Evolutionary conservation across 192 early-diverging fungal genomes (phyloP), one percentile per base, ranked within the genome.

Genomic region (Coemansia umbellata): DNA sequence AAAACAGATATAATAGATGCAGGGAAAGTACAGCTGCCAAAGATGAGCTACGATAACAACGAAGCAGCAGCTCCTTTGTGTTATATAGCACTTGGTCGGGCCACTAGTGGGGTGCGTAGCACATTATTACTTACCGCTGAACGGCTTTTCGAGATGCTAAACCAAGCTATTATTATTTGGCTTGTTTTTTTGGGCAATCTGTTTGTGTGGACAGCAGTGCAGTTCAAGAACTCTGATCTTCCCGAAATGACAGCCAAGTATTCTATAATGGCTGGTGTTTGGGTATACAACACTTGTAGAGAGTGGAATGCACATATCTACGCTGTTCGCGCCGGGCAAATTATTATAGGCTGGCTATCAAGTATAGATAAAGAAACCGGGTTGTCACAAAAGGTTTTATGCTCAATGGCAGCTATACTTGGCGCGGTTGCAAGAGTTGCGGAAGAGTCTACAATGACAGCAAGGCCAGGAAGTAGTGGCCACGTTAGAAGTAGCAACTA

Each of bases 221-320:
- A 60, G 64, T 59, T 74, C 32, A 63, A 42, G 53, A 44, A 60
- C 14, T 74, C 71, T 10, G 14, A 24, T 18, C 47, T 74, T 17
- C 71, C 71, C 0, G 64, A 74, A 31, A 8, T 32, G 13, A 30
- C 27, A 0, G 64, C 60, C 22, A 11, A 30, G 9, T 41, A 37
- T 9, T 14, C 66, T 31, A 19, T 54, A 14, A 24, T 18, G 3
- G 18, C 31, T 5, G 58, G 37, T 18, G 21, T 26, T 8, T 58
- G 63, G 55, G 2, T 27, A 2, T 51, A 57, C 31, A 21, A 11
- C 8, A 22, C 15, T 4, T 37, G 58, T 17, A 33, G 15, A 11
- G n/a, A 43, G 23, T 55, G 39, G 27, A 15, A 51, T 17, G 42
- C 54, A 4, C 58, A 52, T 31, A 37, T 51, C 23, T 32, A 67